Base-by-base conservation (phyloP, 2,329 filamentous ascomycete species). In the Aspergillus costaricaensis region DNA sequence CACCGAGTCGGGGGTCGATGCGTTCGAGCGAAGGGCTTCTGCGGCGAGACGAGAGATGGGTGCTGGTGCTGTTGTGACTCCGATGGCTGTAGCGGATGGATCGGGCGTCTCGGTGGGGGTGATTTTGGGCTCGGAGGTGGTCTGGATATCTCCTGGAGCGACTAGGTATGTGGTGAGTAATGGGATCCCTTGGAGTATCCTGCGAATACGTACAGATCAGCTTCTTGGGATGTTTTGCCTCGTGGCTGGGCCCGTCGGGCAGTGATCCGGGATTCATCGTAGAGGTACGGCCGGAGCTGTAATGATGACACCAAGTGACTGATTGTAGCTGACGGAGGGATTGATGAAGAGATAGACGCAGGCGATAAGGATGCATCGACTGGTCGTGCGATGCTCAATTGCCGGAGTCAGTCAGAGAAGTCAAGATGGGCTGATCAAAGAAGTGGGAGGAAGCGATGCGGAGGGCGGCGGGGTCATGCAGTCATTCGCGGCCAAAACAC, bases 121-220 rank as follows among this genome's bases (percentile, higher is more conserved):
- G 38, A 64, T 57, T 52, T 67, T 62, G 27, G 57, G 39, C 2
- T 64, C 61, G 15, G 67, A 57, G 6, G 60, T 67, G 12, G 58
- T 63, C 58, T 69, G 62, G 60, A 79, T 78, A 58, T 79, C 77
- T n/a, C 77, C 77, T 23, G 77, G 77, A 10, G 77, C 77, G 58
- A 79, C 77, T 79, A 63, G 23, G 15, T 27, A 23, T 30, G 6
- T 17, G 2, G 27, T 53, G 17, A n/a, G 38, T 55, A 12, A 15
- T 15, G n/a, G 39, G 25, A 5, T 27, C 15, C 41, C 7, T 12
- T 36, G 23, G 0, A 4, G 2, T 44, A 23, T 5, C 0, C 12
- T 36, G 48, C 12, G 25, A 44, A 12, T 19, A 67, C 70, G 25
- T 73, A 78, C 76, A 79, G 58, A 79, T 78, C 25, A 79, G 67